Conservation (phyloP, 345 rosid species). For the Melaleuca quinquenervia region DNA sequence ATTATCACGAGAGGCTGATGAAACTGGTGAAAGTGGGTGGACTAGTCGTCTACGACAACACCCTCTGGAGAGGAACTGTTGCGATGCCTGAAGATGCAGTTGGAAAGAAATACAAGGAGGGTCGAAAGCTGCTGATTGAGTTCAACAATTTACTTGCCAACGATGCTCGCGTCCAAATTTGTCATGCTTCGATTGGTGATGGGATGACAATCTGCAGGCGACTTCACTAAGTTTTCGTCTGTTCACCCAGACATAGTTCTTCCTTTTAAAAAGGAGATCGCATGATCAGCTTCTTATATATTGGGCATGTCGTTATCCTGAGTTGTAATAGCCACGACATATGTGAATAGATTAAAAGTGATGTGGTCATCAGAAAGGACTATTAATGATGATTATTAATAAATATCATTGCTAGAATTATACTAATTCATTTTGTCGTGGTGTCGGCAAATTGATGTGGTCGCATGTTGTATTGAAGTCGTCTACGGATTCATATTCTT, state of each 20-base stretch:
- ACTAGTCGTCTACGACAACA: conserved; percentile 28
- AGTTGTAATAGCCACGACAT: background rate
- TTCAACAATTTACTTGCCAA: conserved; percentile 35
- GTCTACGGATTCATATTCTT: background rate
- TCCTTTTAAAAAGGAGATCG: background rate
- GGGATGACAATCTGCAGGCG: conserved; percentile 53
- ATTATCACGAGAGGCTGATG: conserved; percentile 33
- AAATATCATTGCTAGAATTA: background rate
- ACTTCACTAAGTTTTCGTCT: background rate
- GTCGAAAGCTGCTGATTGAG: conserved; percentile 14
- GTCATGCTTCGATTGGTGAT: conserved; percentile 52
- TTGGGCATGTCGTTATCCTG: background rate
- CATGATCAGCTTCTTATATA: background rate
- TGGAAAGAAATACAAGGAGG: conserved; percentile 4
- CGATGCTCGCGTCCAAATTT: conserved; percentile 45
- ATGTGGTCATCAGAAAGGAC: background rate
- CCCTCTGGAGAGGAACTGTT: conserved; percentile 34
- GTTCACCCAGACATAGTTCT: background rate
- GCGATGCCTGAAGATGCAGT: conserved; percentile 12
- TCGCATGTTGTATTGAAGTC: background rate
- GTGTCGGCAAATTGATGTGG: background rate
- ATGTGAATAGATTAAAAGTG: background rate
- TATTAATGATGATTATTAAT: background rate
- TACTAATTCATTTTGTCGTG: background rate
- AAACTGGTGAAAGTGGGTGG: conserved; percentile 34